Conservation (phyloP, 2,329 filamentous ascomycete species). For the Fusarium liriodendri region DNA sequence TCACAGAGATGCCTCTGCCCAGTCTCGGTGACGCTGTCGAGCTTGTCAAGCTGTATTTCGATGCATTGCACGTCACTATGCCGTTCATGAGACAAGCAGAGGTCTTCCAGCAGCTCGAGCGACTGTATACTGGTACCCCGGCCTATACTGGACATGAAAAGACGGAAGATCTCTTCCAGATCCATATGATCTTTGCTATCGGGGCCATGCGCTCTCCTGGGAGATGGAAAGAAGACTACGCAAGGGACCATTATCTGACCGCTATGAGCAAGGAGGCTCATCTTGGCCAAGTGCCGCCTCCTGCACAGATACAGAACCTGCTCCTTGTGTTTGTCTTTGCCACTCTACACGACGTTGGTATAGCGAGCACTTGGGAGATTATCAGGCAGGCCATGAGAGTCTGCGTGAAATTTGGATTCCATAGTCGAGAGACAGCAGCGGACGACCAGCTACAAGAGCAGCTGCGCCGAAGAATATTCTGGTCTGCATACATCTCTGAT, state of each 20-base stretch:
- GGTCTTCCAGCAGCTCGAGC: neutral
- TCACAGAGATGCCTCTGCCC: neutral
- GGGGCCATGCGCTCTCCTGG: neutral
- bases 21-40: neutral
- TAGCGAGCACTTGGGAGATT: neutral
- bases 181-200: neutral
- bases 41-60: neutral
- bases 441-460: neutral
- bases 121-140: neutral
- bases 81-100: neutral
- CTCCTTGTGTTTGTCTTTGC: neutral
- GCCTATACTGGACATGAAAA: neutral
- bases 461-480: neutral
- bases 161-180: neutral
- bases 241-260: neutral
- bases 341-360: neutral
- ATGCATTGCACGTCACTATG: neutral
- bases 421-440: neutral
- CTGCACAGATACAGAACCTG: neutral
- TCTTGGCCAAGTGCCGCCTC: neutral
- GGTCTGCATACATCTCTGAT: neutral
- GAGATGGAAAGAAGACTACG: neutral
- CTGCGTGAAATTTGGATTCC: neutral
- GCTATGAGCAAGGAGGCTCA: neutral
- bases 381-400: neutral